Evolutionary conservation across 768 basidiomycete genomes (phyloP).

Genomic region (Coprinopsis cinerea): DNA sequence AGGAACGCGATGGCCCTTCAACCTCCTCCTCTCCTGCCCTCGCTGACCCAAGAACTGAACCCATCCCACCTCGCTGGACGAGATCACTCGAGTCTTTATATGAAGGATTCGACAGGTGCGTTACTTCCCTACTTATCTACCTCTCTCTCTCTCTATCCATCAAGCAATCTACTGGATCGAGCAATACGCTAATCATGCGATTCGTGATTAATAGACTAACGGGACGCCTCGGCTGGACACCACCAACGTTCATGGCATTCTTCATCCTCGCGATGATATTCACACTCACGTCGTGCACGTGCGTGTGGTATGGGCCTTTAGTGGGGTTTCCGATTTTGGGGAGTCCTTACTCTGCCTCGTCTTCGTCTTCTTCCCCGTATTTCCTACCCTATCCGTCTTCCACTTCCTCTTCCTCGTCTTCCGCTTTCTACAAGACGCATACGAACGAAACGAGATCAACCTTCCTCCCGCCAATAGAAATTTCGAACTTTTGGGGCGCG

Average conservation of each 20-base stretch:
- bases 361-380: not conserved
- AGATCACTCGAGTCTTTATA: too few relatives aligned
- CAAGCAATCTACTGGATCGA: too few relatives aligned
- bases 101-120: too few relatives aligned
- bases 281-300: conserved; percentile 9
- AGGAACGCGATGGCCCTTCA: too few relatives aligned
- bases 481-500: conserved; percentile 43
- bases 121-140: too few relatives aligned
- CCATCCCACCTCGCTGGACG: too few relatives aligned
- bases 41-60: too few relatives aligned
- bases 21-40: too few relatives aligned
- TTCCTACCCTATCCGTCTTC: not conserved
- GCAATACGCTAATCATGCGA: too few relatives aligned
- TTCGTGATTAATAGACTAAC: not conserved
- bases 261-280: conserved; percentile 5
- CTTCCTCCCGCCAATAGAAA: too few relatives aligned
- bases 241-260: not conserved
- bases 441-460: not conserved
- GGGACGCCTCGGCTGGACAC: not conserved
- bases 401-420: not conserved
- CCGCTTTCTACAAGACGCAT: not conserved
- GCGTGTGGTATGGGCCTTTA: not conserved
- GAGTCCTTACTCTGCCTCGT: not conserved
- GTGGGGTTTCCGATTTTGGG: not conserved
- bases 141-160: too few relatives aligned